These are phyloP conservation scores for Bipolaris bicolor DNA, from an alignment of 2,329 filamentous ascomycete genomes.

Conservation along the genomic window DNA sequence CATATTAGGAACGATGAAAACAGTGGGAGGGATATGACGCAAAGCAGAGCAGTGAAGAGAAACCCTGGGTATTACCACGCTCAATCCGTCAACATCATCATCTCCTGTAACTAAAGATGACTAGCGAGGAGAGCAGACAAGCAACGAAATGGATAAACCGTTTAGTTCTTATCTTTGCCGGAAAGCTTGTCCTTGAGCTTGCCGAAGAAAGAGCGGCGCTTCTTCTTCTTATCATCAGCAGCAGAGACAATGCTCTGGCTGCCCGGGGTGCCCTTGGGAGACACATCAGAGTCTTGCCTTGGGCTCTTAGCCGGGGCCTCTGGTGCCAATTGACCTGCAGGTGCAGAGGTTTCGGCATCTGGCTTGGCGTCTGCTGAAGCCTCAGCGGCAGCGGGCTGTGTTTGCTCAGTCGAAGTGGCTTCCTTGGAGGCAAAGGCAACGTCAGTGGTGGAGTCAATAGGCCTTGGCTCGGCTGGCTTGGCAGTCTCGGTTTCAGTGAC, in stretches of 20 bases:
- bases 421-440: slow-evolving; percentile 53
- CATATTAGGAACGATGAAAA: slow-evolving; percentile 28
- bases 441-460: slow-evolving; percentile 42
- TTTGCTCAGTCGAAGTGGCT: slow-evolving; percentile 47
- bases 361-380: slow-evolving; percentile 47
- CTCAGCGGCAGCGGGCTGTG: slow-evolving; percentile 50
- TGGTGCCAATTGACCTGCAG: slow-evolving; percentile 23
- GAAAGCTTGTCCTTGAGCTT: slow-evolving; percentile 58
- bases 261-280: slow-evolving; percentile 48
- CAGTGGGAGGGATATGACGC: slow-evolving; percentile 25
- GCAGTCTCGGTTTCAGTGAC: slow-evolving; percentile 45
- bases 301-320: slow-evolving; percentile 41
- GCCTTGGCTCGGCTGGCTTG: slow-evolving; percentile 32
- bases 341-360: slow-evolving; percentile 26
- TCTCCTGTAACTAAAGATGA: slow-evolving; percentile 5
- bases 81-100: slow-evolving; percentile 15
- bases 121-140: slow-evolving; percentile 20
- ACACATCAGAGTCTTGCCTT: slow-evolving; percentile 35
- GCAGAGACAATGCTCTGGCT: slow-evolving; percentile 44
- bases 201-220: slow-evolving; percentile 55
- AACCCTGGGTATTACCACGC: slow-evolving; percentile 33
- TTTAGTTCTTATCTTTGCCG: slow-evolving; percentile 39
- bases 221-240: slow-evolving; percentile 53
- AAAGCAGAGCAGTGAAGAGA: slow-evolving; percentile 22
- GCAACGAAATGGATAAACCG: slow-evolving; percentile 7